Percentiles rank a stretch among this genome's conserved stretches.
Conservation (phyloP, 1,284 basidiomycete genomes). For the Ustilago xerochloae region DNA sequence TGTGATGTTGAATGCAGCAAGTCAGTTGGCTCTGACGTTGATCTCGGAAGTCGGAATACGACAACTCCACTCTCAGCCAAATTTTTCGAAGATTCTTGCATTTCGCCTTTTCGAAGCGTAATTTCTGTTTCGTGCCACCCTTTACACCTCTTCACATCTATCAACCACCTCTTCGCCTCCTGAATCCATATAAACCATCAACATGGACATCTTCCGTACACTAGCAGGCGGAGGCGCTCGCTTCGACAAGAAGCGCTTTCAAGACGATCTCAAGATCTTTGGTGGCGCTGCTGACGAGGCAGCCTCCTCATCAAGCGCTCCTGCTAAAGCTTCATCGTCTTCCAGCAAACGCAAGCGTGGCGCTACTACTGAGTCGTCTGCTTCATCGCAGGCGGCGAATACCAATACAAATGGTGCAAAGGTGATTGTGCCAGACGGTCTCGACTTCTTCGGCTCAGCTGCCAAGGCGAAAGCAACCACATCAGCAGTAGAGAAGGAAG, state of each 20-base stretch:
- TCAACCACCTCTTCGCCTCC: neutral
- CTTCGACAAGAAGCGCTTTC: conserved; percentile 83
- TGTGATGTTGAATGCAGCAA: neutral
- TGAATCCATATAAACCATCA: neutral
- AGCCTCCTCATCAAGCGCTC: too few relatives aligned
- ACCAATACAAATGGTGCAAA: conserved; percentile 1
- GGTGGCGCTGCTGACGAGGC: conserved; percentile 63
- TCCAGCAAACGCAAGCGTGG: conserved; percentile 16
- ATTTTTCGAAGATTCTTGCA: conserved; percentile 36
- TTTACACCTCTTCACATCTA: neutral
- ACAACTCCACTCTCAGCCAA: conserved; percentile 29
- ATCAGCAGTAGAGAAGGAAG: conserved; percentile 50
- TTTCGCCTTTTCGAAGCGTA: neutral
- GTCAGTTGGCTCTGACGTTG: neutral
- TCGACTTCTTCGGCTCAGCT: conserved; percentile 58
- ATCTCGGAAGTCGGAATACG: conserved; percentile 19
- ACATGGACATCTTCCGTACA: conserved; percentile 67
- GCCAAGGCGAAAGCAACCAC: conserved; percentile 70
- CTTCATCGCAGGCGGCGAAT: neutral
- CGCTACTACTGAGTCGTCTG: neutral
- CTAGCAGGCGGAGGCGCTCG: conserved; percentile 57
- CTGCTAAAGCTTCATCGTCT: conserved; percentile 1
- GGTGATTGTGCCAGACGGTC: conserved; percentile 49
- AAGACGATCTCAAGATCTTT: conserved; percentile 80
- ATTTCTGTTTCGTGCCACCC: neutral